These are phyloP conservation scores for Linnemannia zychae DNA, from an alignment of 192 early-diverging fungal species.

Conservation along the genomic window DNA sequence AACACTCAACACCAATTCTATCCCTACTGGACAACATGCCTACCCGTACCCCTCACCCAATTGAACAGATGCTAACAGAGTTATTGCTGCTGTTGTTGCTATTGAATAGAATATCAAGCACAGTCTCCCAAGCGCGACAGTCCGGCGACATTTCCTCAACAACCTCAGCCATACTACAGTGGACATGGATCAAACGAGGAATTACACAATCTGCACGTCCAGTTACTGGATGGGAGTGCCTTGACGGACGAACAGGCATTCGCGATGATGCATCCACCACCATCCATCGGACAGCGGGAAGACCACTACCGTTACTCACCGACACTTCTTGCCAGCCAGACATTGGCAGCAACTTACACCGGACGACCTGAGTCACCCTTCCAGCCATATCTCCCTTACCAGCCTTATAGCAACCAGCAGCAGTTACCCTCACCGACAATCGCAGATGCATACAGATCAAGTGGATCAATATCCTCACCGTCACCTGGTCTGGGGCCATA, in stretches of 20 bases:
- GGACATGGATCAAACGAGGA: constrained; percentile 38
- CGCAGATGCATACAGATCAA: constrained; percentile 20
- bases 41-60: not conserved
- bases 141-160: constrained; percentile 7
- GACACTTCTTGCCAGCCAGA: constrained; percentile 40
- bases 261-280: constrained; percentile 24
- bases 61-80: not conserved
- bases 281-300: constrained; percentile 20
- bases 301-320: constrained; percentile 42
- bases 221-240: constrained; percentile 3
- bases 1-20: not conserved
- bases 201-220: constrained; percentile 16
- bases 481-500: constrained; percentile 30
- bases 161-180: constrained; percentile 1
- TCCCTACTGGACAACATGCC: not conserved
- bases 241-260: constrained; percentile 28
- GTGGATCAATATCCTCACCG: constrained; percentile 15
- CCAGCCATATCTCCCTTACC: constrained; percentile 36
- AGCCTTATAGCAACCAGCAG: constrained; percentile 29
- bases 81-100: not conserved
- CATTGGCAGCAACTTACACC: constrained; percentile 35
- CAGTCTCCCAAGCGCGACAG: constrained; percentile 41
- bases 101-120: constrained; percentile 40
- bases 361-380: constrained; percentile 34
- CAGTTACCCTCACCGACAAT: constrained; percentile 38